phyloP scores from a whole-genome alignment of 2,329 filamentous ascomycete genomes.

The Chaetothyriales sp. region DNA sequence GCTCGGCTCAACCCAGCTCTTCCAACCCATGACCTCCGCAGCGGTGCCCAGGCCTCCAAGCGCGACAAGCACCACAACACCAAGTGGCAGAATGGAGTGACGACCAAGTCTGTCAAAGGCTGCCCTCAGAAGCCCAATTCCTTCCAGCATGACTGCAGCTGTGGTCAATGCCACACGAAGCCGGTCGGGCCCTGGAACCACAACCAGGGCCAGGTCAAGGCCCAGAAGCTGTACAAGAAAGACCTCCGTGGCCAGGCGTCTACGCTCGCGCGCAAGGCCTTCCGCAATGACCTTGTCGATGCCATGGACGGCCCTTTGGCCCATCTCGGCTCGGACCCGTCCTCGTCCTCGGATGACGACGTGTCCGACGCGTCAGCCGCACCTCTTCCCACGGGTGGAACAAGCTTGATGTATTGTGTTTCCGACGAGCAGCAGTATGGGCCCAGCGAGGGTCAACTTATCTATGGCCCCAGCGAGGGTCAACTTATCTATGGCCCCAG shows the following conservation, averaged over 20 bases:
- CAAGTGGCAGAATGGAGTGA: constrained; percentile 28
- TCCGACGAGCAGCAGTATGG: constrained; percentile 40
- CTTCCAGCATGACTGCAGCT: background rate
- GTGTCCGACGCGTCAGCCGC: constrained; percentile 29
- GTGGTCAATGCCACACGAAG: background rate
- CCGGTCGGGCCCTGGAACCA: background rate
- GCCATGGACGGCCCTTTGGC: constrained; percentile 19
- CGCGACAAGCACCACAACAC: constrained; percentile 27
- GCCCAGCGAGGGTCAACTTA: too few species aligned
- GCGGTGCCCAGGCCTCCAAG: constrained; percentile 37
- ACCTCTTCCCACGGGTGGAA: constrained; percentile 34
- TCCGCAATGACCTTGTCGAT: constrained; percentile 24
- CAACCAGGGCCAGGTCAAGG: background rate
- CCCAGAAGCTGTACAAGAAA: constrained; percentile 3
- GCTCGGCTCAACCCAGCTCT: constrained; percentile 19
- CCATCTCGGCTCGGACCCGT: constrained; percentile 10
- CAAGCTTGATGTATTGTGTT: constrained; percentile 41
- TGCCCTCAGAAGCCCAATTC: constrained; percentile 1
- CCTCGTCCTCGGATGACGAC: constrained; percentile 23
- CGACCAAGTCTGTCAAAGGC: constrained; percentile 8
- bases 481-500: constrained; percentile 37
- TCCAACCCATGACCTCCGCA: constrained; percentile 40
- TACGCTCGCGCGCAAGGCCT: constrained; percentile 16
- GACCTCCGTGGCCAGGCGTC: constrained; percentile 9
- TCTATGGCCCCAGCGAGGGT: too few species aligned